Percentiles rank a stretch among this genome's conserved stretches.
These are phyloP conservation scores for Metschnikowia chrysomelidarum DNA, from an alignment of 805 yeast genomes.

Conservation along the genomic window DNA sequence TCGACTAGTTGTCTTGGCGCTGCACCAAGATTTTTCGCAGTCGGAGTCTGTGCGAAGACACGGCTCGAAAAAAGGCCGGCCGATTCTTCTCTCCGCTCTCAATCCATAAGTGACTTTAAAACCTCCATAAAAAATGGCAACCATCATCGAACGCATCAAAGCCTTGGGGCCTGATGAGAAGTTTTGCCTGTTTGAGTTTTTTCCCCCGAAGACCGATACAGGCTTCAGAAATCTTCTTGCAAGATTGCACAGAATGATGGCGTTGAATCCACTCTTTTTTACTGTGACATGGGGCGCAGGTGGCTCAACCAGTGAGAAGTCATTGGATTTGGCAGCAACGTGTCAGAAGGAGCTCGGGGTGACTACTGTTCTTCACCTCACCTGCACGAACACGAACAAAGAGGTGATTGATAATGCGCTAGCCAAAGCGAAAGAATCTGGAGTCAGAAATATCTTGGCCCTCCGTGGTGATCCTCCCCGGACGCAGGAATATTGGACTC, in stretches of 20 bases:
- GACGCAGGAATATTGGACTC: constrained; percentile 60
- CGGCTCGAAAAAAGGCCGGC: constrained; percentile 2
- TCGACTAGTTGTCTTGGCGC: too few relatives aligned
- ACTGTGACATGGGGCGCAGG: constrained; percentile 99
- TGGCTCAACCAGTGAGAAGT: constrained; percentile 86
- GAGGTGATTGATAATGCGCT: constrained; percentile 78
- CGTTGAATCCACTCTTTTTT: constrained; percentile 82
- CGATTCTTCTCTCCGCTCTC: background rate
- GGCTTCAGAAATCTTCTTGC: constrained; percentile 84
- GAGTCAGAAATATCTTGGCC: constrained; percentile 86
- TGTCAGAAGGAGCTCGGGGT: constrained; percentile 73
- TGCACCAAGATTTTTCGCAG: constrained; percentile 4
- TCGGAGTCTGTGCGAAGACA: constrained; percentile 12
- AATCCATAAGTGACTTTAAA: background rate
- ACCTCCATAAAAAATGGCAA: constrained; percentile 14
- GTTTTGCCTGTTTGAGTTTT: constrained; percentile 87
- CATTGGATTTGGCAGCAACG: constrained; percentile 76
- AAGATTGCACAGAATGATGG: constrained; percentile 85
- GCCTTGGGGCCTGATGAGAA: constrained; percentile 49
- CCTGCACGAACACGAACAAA: constrained; percentile 90
- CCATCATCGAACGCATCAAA: constrained; percentile 32
- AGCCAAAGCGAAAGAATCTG: constrained; percentile 63
- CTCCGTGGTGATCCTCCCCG: constrained; percentile 95
- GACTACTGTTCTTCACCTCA: constrained; percentile 92
- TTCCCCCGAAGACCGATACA: constrained; percentile 93